Conservation (phyloP, 768 basidiomycete genomes). For the Phaeolepiota aurea region DNA sequence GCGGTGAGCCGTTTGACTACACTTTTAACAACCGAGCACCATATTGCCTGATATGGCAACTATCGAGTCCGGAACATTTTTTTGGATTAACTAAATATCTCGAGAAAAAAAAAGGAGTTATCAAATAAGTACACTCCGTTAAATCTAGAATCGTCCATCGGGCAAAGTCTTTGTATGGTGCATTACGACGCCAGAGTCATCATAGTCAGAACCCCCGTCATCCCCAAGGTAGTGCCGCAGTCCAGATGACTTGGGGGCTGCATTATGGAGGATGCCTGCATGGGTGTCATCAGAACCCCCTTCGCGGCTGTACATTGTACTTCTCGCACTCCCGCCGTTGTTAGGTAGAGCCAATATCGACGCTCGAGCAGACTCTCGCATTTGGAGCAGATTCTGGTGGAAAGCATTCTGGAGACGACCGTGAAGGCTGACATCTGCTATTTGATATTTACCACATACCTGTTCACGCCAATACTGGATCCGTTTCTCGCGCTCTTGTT, state of each 20-base stretch:
- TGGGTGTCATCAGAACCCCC: conserved; percentile 46
- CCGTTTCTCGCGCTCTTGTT: conserved; percentile 73
- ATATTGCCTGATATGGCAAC: background rate
- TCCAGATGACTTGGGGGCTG: conserved; percentile 44
- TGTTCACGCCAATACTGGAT: conserved; percentile 89
- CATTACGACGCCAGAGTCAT: conserved; percentile 41
- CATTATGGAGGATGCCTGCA: conserved; percentile 42
- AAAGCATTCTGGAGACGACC: conserved; percentile 49
- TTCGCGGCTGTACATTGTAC: conserved; percentile 38
- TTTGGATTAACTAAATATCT: too few relatives aligned
- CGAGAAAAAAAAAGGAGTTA: background rate
- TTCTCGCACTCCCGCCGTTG: conserved; percentile 36
- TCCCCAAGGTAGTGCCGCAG: conserved; percentile 45
- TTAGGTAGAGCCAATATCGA: conserved; percentile 53
- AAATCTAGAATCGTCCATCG: conserved; percentile 27
- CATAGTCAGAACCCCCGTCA: conserved; percentile 38
- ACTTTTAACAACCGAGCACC: background rate
- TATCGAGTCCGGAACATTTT: too few relatives aligned
- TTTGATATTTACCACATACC: conserved; percentile 22
- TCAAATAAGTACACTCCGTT: background rate
- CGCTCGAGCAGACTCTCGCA: conserved; percentile 66
- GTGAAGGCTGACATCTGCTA: conserved; percentile 4
- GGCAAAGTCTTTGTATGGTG: conserved; percentile 21
- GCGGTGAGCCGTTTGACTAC: background rate
- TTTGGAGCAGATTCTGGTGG: conserved; percentile 72